Percentiles rank a stretch among this genome's conserved stretches.
These are phyloP conservation scores for Delonix regia DNA, from an alignment of 306 rosid genomes.

Conservation along the genomic window DNA sequence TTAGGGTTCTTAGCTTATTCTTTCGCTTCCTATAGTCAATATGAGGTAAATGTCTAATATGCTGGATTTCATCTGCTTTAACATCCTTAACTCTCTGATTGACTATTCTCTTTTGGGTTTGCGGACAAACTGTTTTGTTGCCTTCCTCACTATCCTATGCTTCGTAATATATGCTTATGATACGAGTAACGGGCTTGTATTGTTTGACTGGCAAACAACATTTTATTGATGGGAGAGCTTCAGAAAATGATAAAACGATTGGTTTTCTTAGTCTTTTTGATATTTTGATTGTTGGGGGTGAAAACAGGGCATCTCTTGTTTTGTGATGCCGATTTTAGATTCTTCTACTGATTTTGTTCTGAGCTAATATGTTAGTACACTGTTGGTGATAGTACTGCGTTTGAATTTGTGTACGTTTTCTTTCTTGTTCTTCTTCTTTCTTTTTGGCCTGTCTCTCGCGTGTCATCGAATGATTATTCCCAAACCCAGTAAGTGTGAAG, in stretches of 20 bases:
- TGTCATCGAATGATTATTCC: background rate
- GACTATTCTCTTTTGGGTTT: background rate
- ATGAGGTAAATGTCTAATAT: background rate
- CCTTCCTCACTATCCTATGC: background rate
- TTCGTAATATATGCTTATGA: background rate
- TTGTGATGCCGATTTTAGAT: background rate
- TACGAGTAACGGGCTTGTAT: background rate
- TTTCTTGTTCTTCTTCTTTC: background rate
- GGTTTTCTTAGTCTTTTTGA: background rate
- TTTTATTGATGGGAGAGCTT: background rate
- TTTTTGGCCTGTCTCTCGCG: background rate
- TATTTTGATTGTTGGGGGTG: background rate
- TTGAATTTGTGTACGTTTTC: background rate
- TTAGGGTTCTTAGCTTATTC: background rate
- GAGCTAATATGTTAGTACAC: background rate
- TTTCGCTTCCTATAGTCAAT: background rate
- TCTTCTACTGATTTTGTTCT: background rate
- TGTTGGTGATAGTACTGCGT: background rate
- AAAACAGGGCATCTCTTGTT: background rate
- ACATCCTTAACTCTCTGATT: background rate
- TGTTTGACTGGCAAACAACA: background rate
- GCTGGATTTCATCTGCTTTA: background rate
- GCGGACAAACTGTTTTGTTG: background rate
- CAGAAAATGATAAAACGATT: background rate
- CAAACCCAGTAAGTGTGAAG: background rate